Evolutionary conservation across 1,284 basidiomycete genomes (phyloP).

Genomic region (Cutaneotrichosporon cavernicola): DNA sequence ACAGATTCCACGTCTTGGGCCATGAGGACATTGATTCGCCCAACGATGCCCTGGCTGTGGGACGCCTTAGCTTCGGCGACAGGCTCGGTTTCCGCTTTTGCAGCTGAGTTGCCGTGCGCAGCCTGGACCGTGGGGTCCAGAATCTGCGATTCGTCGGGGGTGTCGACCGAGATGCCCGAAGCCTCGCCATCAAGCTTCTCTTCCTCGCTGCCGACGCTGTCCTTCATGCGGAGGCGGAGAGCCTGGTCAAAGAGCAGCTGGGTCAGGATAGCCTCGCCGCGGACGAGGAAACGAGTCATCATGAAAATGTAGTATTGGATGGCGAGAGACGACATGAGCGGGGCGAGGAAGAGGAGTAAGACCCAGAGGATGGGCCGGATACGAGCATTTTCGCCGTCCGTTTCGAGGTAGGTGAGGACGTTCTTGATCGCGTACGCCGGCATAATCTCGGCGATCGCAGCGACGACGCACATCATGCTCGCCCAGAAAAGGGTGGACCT

Average conservation of each 20-base stretch:
- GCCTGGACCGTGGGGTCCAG: slow-evolving; percentile 1
- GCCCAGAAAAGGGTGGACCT: slow-evolving; percentile 36
- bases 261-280: slow-evolving; percentile 64
- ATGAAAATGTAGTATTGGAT: slow-evolving; percentile 53
- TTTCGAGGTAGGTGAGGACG: slow-evolving; percentile 58
- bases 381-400: slow-evolving; percentile 49
- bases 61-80: slow-evolving; percentile 2
- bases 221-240: slow-evolving; percentile 62
- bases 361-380: slow-evolving; percentile 66
- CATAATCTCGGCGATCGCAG: slow-evolving; percentile 50
- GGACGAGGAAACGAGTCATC: slow-evolving; percentile 56
- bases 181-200: slow-evolving; percentile 7
- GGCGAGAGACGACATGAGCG: slow-evolving; percentile 49
- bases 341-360: slow-evolving; percentile 60
- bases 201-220: slow-evolving; percentile 38
- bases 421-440: slow-evolving; percentile 58
- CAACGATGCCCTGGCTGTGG: slow-evolving; percentile 54
- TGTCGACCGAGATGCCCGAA: slow-evolving; percentile 25
- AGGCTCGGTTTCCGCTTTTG: slow-evolving; percentile 6
- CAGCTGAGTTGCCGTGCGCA: not conserved
- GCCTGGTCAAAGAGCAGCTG: slow-evolving; percentile 70
- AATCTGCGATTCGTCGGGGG: slow-evolving; percentile 13
- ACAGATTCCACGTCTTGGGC: slow-evolving; percentile 51
- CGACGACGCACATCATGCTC: slow-evolving; percentile 38
- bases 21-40: slow-evolving; percentile 63